These are phyloP conservation scores for Myochromella boudieri DNA, from an alignment of 768 basidiomycete species.

Conservation along the genomic window DNA sequence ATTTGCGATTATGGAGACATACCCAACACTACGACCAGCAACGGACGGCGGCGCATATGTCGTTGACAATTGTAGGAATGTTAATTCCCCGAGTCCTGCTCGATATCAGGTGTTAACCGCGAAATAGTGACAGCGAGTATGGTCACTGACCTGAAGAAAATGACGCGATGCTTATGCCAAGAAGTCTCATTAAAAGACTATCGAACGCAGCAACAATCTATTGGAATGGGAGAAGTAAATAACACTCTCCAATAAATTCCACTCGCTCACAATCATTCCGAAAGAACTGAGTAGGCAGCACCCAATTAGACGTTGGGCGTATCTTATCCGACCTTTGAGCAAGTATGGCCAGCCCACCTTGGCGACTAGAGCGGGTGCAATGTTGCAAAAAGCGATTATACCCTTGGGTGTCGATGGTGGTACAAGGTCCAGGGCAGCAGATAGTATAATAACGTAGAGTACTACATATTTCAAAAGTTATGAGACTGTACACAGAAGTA, in stretches of 20 bases:
- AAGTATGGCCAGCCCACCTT: constrained; percentile 94
- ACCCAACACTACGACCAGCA: constrained; percentile 83
- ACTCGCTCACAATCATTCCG: constrained; percentile 80
- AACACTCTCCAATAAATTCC: background rate
- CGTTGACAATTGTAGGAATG: constrained; percentile 91
- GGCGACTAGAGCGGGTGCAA: constrained; percentile 80
- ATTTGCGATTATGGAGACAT: too few relatives aligned
- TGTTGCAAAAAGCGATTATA: constrained; percentile 93
- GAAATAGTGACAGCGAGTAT: background rate
- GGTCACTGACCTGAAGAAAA: constrained; percentile 71
- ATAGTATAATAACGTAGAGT: constrained; percentile 94
- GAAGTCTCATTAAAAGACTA: constrained; percentile 61
- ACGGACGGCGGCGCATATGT: constrained; percentile 68
- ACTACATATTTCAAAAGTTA: constrained; percentile 42
- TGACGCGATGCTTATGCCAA: constrained; percentile 79
- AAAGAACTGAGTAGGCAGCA: constrained; percentile 74
- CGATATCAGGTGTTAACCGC: background rate
- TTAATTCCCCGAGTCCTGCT: constrained; percentile 88
- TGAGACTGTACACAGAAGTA: constrained; percentile 6
- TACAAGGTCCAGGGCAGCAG: constrained; percentile 92
- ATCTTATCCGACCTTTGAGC: constrained; percentile 82
- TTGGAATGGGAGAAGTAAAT: background rate
- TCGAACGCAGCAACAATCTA: constrained; percentile 81
- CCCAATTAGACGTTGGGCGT: constrained; percentile 67
- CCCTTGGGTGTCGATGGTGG: constrained; percentile 92